Conservation (phyloP, 352 stramenopile genomes). For the Phytophthora sp. region DNA sequence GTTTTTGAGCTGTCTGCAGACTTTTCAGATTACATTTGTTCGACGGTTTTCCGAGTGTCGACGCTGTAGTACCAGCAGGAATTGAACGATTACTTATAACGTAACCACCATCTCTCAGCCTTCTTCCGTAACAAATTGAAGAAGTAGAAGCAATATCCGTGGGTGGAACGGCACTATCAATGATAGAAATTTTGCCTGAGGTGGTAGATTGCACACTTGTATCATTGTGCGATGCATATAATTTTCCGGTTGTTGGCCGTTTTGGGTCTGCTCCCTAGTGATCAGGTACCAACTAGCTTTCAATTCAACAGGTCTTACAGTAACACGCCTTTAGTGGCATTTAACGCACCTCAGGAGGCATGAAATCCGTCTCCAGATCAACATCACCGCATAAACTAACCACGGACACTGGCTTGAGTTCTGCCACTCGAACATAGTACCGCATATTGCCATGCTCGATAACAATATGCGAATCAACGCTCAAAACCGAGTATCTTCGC, state of each 20-base stretch:
- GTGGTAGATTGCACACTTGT: neutral
- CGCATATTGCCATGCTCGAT: slow-evolving; percentile 53
- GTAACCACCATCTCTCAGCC: slow-evolving; percentile 26
- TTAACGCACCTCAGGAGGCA: slow-evolving; percentile 36
- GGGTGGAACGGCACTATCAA: neutral
- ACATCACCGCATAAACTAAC: slow-evolving; percentile 70
- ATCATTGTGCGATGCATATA: neutral
- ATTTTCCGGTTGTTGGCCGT: slow-evolving; percentile 12
- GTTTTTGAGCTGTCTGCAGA: slow-evolving; percentile 24
- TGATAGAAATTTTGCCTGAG: neutral
- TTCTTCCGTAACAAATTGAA: slow-evolving; percentile 8
- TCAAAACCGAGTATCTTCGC: slow-evolving; percentile 63
- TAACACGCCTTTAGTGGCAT: neutral
- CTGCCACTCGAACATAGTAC: slow-evolving; percentile 55
- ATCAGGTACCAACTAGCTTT: neutral
- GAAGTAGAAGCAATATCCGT: neutral
- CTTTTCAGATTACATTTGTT: slow-evolving; percentile 7
- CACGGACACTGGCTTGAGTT: slow-evolving; percentile 52
- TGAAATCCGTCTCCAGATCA: slow-evolving; percentile 70
- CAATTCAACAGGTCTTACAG: neutral
- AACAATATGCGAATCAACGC: slow-evolving; percentile 52
- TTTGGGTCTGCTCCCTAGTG: slow-evolving; percentile 22
- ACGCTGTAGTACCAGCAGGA: neutral
- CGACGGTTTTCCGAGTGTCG: neutral
- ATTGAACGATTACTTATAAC: slow-evolving; percentile 3